Evolutionary conservation across 2,329 filamentous ascomycete genomes (phyloP), one percentile per base, ranked within the genome.

Genomic region (Microsporum audouinii): DNA sequence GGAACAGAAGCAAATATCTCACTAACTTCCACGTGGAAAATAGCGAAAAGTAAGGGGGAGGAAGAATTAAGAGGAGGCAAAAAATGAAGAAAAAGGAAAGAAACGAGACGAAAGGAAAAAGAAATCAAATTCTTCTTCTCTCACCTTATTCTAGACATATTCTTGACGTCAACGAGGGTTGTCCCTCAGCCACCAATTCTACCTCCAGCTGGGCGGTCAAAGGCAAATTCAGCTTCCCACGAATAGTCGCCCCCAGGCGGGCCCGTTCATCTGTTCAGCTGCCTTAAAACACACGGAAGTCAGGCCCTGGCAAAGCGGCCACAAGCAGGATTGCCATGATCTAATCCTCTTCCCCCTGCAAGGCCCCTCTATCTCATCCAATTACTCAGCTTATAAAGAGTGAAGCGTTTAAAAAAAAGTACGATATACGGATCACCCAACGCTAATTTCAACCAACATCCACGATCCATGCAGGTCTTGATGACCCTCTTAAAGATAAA

Each of bases 11-110:
- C 27, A 53, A 45, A 53, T 34, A 53, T 34, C 14, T 12, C 49
- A 27, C 49, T 53, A 53, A 53, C 29, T 53, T 53, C 49, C 49
- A 53, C 49, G 49, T 53, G 49, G 49, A 14, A 53, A 53, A 51
- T 31, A 51, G 27, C 45, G 27, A 51, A 31, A 23, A 49, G 23
- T 5, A 23, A 31, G 17, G 41, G 17, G 10, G 14, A 45, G 5
- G 23, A 49, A 14, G 27, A 51, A 51, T 23, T 29, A 51, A 51
- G 17, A 45, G 23, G 27, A 51, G 12, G 27, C 45, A 51, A 51
- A 31, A 7, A 27, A 47, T 17, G n/a, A 41, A 14, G 4, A 27
- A 47, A 23, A 27, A 47, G 17, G 2, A 51, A 51, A 51, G 4
- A 51, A 27, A 27, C 12, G 27, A 31, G 33, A 53, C 10, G 27